Percentiles rank a stretch among this genome's conserved stretches.
These are phyloP conservation scores for Mucor saturninus DNA, from an alignment of 371 early-diverging fungal genomes.

Conservation along the genomic window DNA sequence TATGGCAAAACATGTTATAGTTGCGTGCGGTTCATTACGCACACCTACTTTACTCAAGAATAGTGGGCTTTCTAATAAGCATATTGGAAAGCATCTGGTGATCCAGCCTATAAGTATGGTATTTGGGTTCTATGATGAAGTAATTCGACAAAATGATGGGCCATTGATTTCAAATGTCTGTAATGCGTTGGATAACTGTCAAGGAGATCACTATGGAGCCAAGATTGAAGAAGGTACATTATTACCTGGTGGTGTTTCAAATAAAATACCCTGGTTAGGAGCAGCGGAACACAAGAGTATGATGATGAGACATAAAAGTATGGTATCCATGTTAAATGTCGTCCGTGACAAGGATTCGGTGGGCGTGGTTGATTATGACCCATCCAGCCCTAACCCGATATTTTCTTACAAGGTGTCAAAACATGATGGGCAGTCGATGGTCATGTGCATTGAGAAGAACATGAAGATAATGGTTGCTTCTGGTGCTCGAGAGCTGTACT, in stretches of 20 bases:
- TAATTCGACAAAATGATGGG: slow-evolving; percentile 56
- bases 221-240: slow-evolving; percentile 62
- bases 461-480: slow-evolving; percentile 63
- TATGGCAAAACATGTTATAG: slow-evolving; percentile 60
- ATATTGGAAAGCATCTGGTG: slow-evolving; percentile 65
- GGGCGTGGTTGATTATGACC: slow-evolving; percentile 22
- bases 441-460: slow-evolving; percentile 48
- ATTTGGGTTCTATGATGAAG: slow-evolving; percentile 55
- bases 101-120: slow-evolving; percentile 46
- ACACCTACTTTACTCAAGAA: slow-evolving; percentile 66
- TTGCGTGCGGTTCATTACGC: slow-evolving; percentile 67
- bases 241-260: slow-evolving; percentile 47
- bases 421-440: slow-evolving; percentile 51
- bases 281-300: slow-evolving; percentile 54
- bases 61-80: slow-evolving; percentile 64
- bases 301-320: slow-evolving; percentile 50
- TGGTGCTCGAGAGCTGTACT: slow-evolving; percentile 67
- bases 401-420: slow-evolving; percentile 51
- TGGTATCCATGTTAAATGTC: slow-evolving; percentile 56
- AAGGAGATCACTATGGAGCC: slow-evolving; percentile 63
- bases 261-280: slow-evolving; percentile 50
- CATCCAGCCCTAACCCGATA: neutral
- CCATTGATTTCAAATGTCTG: slow-evolving; percentile 59
- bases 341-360: slow-evolving; percentile 66
- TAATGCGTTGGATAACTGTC: slow-evolving; percentile 20